A percentile compares a stretch with the other conserved stretches of the same genome.
Conservation (phyloP, 306 rosid genomes). For the Prunus persica region Prunus_persica_NCBIv2 NC_034010.1:24808001-24808500, state of each 20-base stretch:
- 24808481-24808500: neutral
- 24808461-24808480: neutral
- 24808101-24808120: neutral
- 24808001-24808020: too few relatives aligned
- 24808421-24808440: neutral
- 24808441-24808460: constrained; percentile 8
- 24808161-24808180: neutral
- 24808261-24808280: neutral
- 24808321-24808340: neutral
- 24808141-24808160: neutral
- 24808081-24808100: neutral
- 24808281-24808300: neutral
- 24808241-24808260: neutral
- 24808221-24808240: neutral
- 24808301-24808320: neutral
- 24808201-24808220: neutral
- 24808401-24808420: neutral
- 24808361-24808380: constrained; percentile 22
- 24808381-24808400: neutral
- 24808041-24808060: neutral
- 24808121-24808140: neutral
- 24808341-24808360: neutral
- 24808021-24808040: neutral
- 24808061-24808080: neutral
- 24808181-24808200: neutral